Evolutionary conservation across 441 rosid species (phyloP), one percentile per base, ranked within the genome.

Genomic region (Daphne laureola): DNA sequence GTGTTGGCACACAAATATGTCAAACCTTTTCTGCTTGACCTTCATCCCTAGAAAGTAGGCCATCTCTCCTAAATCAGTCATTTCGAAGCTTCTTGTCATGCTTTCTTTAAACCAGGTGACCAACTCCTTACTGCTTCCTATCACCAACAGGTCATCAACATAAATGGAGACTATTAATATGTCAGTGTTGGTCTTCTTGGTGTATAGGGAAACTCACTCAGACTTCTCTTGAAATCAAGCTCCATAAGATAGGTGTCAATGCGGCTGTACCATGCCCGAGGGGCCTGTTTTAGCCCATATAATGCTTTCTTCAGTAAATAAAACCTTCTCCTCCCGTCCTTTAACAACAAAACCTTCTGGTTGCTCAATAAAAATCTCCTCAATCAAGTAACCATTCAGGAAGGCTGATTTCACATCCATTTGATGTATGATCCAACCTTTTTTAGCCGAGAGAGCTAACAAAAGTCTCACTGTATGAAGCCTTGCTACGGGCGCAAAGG

Each of bases 341-440:
- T 47, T 5, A 0, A 9, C 15, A 8, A 47, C 21, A 26, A 54
- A 62, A 0, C 66, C 54, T 1, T 51, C 17, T 4, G 44, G 66
- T 3, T 62, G 31, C 15, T 62, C 59, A 2, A 62, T 6, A 40
- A n/a, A 61, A 2, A 46, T 45, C 5, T 53, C 59, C 5, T 61
- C 58, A 0, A 38, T 23, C 5, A 61, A 12, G 12, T 17, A 1
- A 14, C 59, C 54, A 61, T 61, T 53, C 14, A 53, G 16, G 38
- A 53, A 61, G 9, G 46, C 42, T n/a, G 14, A 61, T 14, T 53
- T 61, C 0, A 61, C 58, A 36, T 61, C 66, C 25, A 61, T 4
- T 9, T 53, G 46, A 12, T 18, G 54, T 14, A 54, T 41, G 12
- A n/a, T 46, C 66, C 46, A 61, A 0, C 54, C 11, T 7, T 36